A percentile compares a stretch with the other conserved stretches of the same genome.
Evolutionary conservation across 441 rosid species (phyloP).

Genomic region (Macaranga tanarius): DNA sequence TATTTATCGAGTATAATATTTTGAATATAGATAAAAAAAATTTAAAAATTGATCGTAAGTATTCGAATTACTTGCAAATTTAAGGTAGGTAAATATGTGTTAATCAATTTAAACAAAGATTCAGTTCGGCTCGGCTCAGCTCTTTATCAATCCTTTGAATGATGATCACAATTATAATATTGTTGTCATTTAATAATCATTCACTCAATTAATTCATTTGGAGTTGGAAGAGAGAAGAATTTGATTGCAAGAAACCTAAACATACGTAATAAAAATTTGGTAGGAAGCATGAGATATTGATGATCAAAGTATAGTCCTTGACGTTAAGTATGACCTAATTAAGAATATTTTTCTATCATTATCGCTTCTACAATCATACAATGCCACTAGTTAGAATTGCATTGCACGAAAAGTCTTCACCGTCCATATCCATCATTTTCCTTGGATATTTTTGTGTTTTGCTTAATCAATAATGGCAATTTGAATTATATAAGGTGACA

Average conservation of each 20-base stretch:
- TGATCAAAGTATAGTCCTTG: neutral
- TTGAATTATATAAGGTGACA: too few species aligned
- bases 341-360: neutral
- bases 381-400: neutral
- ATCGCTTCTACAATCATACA: neutral
- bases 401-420: neutral
- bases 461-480: neutral
- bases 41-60: too few species aligned
- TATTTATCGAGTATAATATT: too few species aligned
- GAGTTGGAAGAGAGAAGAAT: neutral
- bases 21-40: too few species aligned
- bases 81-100: too few species aligned
- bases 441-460: neutral
- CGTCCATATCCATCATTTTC: neutral
- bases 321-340: neutral
- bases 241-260: neutral
- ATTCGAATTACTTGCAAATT: too few species aligned
- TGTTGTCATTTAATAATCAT: too few species aligned
- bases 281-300: neutral
- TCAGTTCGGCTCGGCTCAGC: too few species aligned
- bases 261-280: neutral
- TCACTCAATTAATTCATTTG: too few species aligned
- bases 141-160: too few species aligned
- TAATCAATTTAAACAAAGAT: too few species aligned
- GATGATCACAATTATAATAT: too few species aligned